Evolutionary conservation across 495 filamentous ascomycete species (phyloP).

Genomic region (Hypoxylon lienhwacheense): DNA sequence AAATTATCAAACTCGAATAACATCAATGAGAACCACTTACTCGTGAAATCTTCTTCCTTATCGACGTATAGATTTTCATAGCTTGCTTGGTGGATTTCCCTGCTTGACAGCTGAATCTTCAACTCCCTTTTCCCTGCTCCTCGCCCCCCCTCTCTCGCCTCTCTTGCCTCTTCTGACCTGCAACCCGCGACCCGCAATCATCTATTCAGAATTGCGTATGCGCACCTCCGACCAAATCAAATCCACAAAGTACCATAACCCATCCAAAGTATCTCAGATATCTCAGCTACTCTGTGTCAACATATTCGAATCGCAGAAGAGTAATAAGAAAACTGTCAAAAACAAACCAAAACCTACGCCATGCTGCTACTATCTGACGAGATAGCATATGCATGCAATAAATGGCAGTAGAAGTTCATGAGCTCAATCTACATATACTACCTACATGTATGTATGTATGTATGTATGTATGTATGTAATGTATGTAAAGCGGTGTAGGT

Average conservation of each 20-base stretch:
- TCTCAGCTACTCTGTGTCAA: background rate
- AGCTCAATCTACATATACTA: no score
- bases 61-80: constrained; percentile 14
- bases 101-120: constrained; percentile 31
- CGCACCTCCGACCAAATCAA: background rate
- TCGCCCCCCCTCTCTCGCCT: constrained; percentile 15
- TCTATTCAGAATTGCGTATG: background rate
- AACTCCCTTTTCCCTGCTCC: constrained; percentile 21
- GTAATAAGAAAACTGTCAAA: no score
- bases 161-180: constrained; percentile 16
- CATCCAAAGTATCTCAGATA: background rate
- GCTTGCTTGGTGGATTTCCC: constrained; percentile 20
- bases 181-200: constrained; percentile 6
- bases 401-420: no score
- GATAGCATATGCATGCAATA: no score
- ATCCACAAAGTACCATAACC: constrained; percentile 3
- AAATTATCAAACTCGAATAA: constrained; percentile 16
- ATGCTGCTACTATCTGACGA: background rate
- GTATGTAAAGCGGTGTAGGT: constrained; percentile 34
- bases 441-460: no score
- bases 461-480: no score
- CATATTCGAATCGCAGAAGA: background rate
- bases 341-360: background rate
- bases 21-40: constrained; percentile 5
- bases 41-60: constrained; percentile 9